These are phyloP conservation scores for Rhizopus microsporus DNA, from an alignment of 371 early-diverging fungal species.

Conservation along the genomic window DNA sequence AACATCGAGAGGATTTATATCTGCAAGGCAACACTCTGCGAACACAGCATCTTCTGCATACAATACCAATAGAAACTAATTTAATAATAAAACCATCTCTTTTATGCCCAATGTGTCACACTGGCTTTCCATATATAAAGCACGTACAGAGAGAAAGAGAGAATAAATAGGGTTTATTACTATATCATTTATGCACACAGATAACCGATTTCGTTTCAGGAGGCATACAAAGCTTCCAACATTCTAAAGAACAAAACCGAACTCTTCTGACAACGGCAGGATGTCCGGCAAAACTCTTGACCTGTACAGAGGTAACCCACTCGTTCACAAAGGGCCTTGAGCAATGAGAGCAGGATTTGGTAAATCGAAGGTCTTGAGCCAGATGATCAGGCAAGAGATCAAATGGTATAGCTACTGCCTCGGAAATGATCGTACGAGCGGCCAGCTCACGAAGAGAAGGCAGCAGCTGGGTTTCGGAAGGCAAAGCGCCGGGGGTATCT, in stretches of 20 bases:
- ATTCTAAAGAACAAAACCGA: conserved; percentile 55
- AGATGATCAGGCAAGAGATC: conserved; percentile 42
- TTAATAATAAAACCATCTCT: too few relatives aligned
- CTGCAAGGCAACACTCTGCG: too few relatives aligned
- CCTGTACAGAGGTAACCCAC: conserved; percentile 64
- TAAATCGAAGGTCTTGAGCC: conserved; percentile 39
- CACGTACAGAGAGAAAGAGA: neutral
- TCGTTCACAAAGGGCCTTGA: conserved; percentile 59
- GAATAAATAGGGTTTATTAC: too few relatives aligned
- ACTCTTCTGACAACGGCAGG: conserved; percentile 63
- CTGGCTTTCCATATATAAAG: neutral
- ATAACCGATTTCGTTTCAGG: conserved; percentile 24
- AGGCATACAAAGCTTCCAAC: conserved; percentile 44
- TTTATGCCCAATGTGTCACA: too few relatives aligned
- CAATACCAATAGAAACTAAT: too few relatives aligned
- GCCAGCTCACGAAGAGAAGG: conserved; percentile 25
- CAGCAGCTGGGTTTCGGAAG: conserved; percentile 14
- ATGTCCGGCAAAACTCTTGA: conserved; percentile 61
- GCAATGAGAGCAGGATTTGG: conserved; percentile 49
- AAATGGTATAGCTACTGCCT: conserved; percentile 24
- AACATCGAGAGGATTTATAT: too few relatives aligned
- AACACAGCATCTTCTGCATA: too few relatives aligned
- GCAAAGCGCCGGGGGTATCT: neutral
- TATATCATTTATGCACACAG: conserved; percentile 18
- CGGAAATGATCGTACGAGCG: conserved; percentile 16